Base-by-base conservation (phyloP, 2,329 filamentous ascomycete genomes). In the Scleromitrula shiraiana region DNA sequence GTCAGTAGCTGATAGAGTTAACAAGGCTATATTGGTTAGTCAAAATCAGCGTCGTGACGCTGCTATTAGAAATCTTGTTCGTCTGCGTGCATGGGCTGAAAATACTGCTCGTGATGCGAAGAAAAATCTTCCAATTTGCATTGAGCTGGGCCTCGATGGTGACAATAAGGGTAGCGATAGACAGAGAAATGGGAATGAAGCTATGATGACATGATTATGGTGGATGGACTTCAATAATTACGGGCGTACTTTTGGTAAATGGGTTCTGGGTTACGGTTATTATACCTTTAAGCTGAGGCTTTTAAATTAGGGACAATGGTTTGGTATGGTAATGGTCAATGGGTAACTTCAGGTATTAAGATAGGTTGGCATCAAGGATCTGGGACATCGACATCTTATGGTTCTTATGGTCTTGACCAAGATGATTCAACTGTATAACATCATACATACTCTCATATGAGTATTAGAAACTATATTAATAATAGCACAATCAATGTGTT, bases 1-100 rank as follows among this genome's bases (percentile, higher is more conserved):
- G 56, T 79, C 83, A 36, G 89, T 96, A n/a, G 93, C 93, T 4
- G 82, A 83, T 52, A 77, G 78, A 57, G 93, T 98, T 46, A 98
- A 98, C 63, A 83, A 89, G 66, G 88, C 89, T 9, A 88, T 98
- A 45, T 70, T 97, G 22, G 73, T 78, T 48, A 81, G 77, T 42
- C 83, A 90, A 62, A 83, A 83, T 19, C 74, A 81, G 56, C 76
- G 82, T 53, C 79, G 83, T 52, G 88, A 95, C 65, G 85, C 90
- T 10, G 85, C 87, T 22, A 87, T 98, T 55, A 78, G 85, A 48
- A 80, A 85, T 54, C 73, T 98, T 3, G 82, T 95, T 33, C 83
- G 83, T 60, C 76, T 95, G 62, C 79, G 91, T 49, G 81, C 83
- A 1, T 98, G 91, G 88, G 83, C 88, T 8, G 91, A 97, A 40